Base-by-base conservation (phyloP, 2,329 filamentous ascomycete genomes). In the Aspergillus sclerotialis region DNA sequence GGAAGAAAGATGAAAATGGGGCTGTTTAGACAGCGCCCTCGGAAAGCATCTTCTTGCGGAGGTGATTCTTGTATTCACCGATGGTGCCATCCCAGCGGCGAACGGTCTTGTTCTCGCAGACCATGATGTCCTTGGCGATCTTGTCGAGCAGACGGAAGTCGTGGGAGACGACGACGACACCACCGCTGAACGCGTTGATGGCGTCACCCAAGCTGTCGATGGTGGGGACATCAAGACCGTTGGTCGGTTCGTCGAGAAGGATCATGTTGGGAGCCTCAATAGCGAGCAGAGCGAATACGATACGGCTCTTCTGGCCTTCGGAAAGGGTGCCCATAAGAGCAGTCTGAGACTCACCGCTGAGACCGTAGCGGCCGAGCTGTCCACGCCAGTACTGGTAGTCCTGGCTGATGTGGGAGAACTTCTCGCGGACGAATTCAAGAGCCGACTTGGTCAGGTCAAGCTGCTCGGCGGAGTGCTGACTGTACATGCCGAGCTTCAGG, bases 341-440 rank as follows among this genome's bases (percentile, higher is more conserved):
- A 31, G 92, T 98, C 74, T 98, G 93, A 19, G 87, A 73, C 44
- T 96, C 88, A 63, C 93, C 93, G 38, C 79, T 84, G 46, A 98
- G 77, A 62, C 93, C 93, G 64, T 98, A 98, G 48, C 82, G 78
- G 55, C 92, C 92, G 24, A 98, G 84, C 71, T 94, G 88, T 69
- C 95, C 90, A 60, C 92, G 81, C 92, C 92, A 98, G 79, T 92
- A 98, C 71, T 98, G 92, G 74, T 94, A 94, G 63, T 98, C 92
- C 64, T 98, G 92, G 35, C 81, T 88, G 69, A 90, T 86, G 46
- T 81, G 73, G 28, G 73, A 66, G 72, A 94, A 96, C 74, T 90
- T 94, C 70, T 96, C 90, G 45, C 92, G 84, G 44, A 96, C 90
- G 60, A 98, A 98, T 67, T 98, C 93, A 35, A 98, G 79, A 7